phyloP scores from a whole-genome alignment of 1,284 basidiomycete genomes.

The Bjerkandera adusta region DNA sequence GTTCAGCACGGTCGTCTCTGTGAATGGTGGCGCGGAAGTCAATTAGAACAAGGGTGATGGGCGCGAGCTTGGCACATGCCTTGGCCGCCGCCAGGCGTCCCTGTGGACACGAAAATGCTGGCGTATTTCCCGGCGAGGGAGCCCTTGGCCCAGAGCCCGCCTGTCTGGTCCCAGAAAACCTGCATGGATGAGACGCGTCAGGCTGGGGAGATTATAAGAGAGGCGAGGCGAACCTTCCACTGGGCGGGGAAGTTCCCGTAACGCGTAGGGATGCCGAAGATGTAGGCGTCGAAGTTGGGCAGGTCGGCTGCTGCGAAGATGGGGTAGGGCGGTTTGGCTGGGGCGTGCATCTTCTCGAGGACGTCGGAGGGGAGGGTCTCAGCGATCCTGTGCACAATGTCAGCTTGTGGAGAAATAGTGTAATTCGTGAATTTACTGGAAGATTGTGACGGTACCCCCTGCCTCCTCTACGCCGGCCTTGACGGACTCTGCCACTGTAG shows the following conservation, averaged over 20 bases:
- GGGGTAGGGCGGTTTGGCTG: slow-evolving; percentile 71
- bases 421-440: slow-evolving; percentile 50
- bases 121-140: slow-evolving; percentile 82
- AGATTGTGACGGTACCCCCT: slow-evolving; percentile 74
- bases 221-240: slow-evolving; percentile 55
- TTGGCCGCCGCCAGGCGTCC: slow-evolving; percentile 42
- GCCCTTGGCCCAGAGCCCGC: slow-evolving; percentile 72
- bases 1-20: slow-evolving; percentile 42
- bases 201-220: not conserved
- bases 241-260: slow-evolving; percentile 71
- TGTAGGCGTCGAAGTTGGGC: slow-evolving; percentile 62
- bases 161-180: slow-evolving; percentile 74
- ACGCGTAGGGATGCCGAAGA: slow-evolving; percentile 80
- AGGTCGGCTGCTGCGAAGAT: slow-evolving; percentile 69
- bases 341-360: slow-evolving; percentile 75
- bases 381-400: slow-evolving; percentile 48
- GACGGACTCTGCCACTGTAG: slow-evolving; percentile 74
- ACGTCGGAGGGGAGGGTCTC: slow-evolving; percentile 84
- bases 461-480: slow-evolving; percentile 69
- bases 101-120: slow-evolving; percentile 58
- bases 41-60: not conserved
- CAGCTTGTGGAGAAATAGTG: not conserved
- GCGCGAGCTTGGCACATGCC: slow-evolving; percentile 15
- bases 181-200: slow-evolving; percentile 18
- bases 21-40: not conserved